A percentile compares a stretch with the other conserved stretches of the same genome.
These are phyloP conservation scores for Raphanus raphanistrum DNA, from an alignment of 345 rosid genomes.

Conservation along the genomic window DNA sequence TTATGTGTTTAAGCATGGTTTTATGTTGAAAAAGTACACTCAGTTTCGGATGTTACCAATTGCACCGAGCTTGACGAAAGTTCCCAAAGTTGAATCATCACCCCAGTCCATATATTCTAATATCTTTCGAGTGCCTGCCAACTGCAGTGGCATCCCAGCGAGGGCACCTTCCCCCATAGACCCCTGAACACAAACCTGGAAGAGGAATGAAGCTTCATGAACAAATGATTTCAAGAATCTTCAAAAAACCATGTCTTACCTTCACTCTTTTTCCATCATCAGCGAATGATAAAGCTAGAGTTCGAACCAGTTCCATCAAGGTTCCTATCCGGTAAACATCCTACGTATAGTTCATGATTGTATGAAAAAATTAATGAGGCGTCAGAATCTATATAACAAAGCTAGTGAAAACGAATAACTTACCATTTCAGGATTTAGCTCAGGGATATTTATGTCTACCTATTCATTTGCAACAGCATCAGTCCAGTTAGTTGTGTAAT, in stretches of 20 bases:
- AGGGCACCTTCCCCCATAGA: constrained; percentile 97
- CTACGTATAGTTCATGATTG: constrained; percentile 45
- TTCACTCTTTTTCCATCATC: constrained; percentile 95
- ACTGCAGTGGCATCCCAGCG: constrained; percentile 95
- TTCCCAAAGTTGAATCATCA: constrained; percentile 73
- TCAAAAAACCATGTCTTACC: constrained; percentile 41
- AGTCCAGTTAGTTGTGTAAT: not conserved
- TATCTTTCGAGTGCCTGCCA: constrained; percentile 85
- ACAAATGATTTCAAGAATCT: constrained; percentile 1
- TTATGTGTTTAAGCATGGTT: not conserved
- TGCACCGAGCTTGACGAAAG: constrained; percentile 77
- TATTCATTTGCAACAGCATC: constrained; percentile 39
- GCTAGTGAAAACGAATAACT: constrained; percentile 17
- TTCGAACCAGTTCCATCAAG: constrained; percentile 86
- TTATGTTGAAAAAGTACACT: not conserved
- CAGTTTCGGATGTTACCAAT: constrained; percentile 55
- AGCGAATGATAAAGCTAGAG: constrained; percentile 83
- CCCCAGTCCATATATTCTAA: constrained; percentile 99
- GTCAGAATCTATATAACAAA: not conserved
- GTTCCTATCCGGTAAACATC: constrained; percentile 98
- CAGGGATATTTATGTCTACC: constrained; percentile 95
- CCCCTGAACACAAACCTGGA: constrained; percentile 97
- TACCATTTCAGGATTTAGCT: constrained; percentile 96
- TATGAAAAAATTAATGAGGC: not conserved
- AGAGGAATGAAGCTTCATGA: constrained; percentile 16